phyloP scores from a whole-genome alignment of 371 early-diverging fungal genomes.

The Umbelopsis sp. region DNA sequence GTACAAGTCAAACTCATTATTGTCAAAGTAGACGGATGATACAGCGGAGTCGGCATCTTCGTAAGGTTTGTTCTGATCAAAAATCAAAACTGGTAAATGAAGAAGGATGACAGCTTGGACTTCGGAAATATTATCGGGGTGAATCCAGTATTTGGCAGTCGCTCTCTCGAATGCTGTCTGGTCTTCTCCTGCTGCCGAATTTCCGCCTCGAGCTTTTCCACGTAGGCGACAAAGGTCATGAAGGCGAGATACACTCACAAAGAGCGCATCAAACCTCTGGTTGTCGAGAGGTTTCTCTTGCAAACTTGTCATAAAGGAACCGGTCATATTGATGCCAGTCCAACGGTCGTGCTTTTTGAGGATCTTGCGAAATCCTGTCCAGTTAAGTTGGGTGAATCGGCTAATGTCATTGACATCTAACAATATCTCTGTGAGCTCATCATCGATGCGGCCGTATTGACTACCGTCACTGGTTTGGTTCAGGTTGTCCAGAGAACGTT shows the following conservation, averaged over 20 bases:
- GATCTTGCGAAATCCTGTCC: slow-evolving; percentile 93
- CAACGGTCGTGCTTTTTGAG: slow-evolving; percentile 97
- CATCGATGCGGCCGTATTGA: slow-evolving; percentile 58
- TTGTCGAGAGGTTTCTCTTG: slow-evolving; percentile 78
- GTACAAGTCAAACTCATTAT: slow-evolving; percentile 85
- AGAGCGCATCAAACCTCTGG: slow-evolving; percentile 80
- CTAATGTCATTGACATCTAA: slow-evolving; percentile 87
- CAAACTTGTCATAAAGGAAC: slow-evolving; percentile 69
- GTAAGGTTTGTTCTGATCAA: slow-evolving; percentile 49
- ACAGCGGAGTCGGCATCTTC: slow-evolving; percentile 65
- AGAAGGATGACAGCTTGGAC: slow-evolving; percentile 89
- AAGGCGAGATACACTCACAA: slow-evolving; percentile 75
- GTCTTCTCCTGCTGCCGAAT: slow-evolving; percentile 29
- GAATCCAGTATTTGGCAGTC: slow-evolving; percentile 82
- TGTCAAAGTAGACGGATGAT: slow-evolving; percentile 97
- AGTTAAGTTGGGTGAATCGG: slow-evolving; percentile 92
- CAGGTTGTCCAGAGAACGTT: slow-evolving; percentile 48
- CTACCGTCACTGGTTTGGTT: slow-evolving; percentile 11
- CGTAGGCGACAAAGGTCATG: slow-evolving; percentile 37
- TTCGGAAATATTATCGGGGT: slow-evolving; percentile 94
- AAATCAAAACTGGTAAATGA: slow-evolving; percentile 94
- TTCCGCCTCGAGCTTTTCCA: slow-evolving; percentile 32
- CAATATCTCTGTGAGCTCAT: slow-evolving; percentile 74
- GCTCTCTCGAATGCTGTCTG: slow-evolving; percentile 49
- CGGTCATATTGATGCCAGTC: slow-evolving; percentile 75